Evolutionary conservation across 176 grass and related monocot genomes (phyloP).

Genomic region (Typha latifolia): DNA sequence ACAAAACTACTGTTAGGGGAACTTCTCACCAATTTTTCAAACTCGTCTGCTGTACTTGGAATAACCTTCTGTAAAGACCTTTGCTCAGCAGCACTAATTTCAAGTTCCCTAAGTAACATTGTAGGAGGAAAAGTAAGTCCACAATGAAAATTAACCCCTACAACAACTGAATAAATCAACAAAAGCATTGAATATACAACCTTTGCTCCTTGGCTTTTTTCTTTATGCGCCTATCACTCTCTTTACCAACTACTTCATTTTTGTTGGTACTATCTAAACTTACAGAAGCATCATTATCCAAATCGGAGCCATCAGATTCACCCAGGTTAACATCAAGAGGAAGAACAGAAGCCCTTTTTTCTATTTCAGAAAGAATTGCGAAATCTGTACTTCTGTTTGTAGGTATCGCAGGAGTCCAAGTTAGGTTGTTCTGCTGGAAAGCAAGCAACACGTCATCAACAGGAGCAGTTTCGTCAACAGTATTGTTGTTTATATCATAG

Average conservation of each 20-base stretch:
- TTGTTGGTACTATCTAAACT: constrained; percentile 19
- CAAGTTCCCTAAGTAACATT: constrained; percentile 53
- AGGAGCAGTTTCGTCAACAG: constrained; percentile 18
- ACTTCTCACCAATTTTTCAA: constrained; percentile 83
- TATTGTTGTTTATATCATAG: constrained; percentile 22
- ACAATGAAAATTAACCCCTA: neutral
- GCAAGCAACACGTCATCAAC: constrained; percentile 19
- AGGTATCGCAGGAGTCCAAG: neutral
- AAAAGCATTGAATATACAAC: constrained; percentile 21
- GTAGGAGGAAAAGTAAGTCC: neutral
- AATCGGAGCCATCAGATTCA: constrained; percentile 67
- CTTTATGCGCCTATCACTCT: constrained; percentile 47
- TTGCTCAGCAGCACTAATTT: constrained; percentile 84
- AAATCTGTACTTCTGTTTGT: constrained; percentile 19
- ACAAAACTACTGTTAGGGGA: constrained; percentile 90
- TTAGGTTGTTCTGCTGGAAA: constrained; percentile 10
- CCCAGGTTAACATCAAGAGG: constrained; percentile 74
- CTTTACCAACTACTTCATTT: constrained; percentile 37
- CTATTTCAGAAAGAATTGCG: constrained; percentile 23
- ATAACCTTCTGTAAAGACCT: constrained; percentile 64
- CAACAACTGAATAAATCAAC: neutral
- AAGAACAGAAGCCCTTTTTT: constrained; percentile 36
- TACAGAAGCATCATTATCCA: constrained; percentile 34
- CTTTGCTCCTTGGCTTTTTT: constrained; percentile 77
- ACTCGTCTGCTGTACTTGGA: constrained; percentile 77